phyloP scores from a whole-genome alignment of 805 yeast genomes.

The Candida argentea region DNA sequence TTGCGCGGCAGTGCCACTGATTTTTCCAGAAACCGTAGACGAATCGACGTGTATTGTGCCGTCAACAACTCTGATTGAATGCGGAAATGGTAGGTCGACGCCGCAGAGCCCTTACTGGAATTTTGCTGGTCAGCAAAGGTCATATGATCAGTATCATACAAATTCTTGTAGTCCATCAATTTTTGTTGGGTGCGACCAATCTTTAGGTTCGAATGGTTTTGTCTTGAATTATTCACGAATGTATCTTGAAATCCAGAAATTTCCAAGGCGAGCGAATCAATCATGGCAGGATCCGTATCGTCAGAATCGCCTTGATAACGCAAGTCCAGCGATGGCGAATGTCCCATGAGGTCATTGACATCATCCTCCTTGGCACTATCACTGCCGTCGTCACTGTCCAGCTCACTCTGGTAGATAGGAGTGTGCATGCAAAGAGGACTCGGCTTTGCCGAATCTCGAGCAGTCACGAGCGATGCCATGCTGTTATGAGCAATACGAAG shows the following conservation, averaged over 20 bases:
- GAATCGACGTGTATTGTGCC: constrained; percentile 26
- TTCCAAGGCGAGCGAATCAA: too few relatives aligned
- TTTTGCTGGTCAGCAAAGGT: constrained; percentile 1
- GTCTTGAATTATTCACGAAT: constrained; percentile 15
- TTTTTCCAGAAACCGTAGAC: constrained; percentile 21
- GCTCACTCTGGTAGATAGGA: too few relatives aligned
- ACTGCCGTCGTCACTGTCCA: too few relatives aligned
- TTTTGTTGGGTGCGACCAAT: constrained; percentile 25
- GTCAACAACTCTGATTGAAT: constrained; percentile 28
- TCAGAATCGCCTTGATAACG: constrained; percentile 5
- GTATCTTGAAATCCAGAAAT: constrained; percentile 20
- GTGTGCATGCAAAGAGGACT: too few relatives aligned
- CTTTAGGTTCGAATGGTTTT: constrained; percentile 3
- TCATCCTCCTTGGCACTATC: too few relatives aligned
- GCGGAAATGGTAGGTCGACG: constrained; percentile 10
- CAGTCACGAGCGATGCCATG: too few relatives aligned
- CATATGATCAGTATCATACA: constrained; percentile 8
- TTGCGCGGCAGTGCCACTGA: constrained; percentile 2
- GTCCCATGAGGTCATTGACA: too few relatives aligned
- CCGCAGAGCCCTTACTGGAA: neutral
- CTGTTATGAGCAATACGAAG: too few relatives aligned
- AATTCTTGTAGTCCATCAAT: constrained; percentile 23
- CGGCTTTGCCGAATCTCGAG: too few relatives aligned
- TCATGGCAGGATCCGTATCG: constrained; percentile 10
- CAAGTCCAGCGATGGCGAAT: too few relatives aligned